Base-by-base conservation (phyloP, 1,284 basidiomycete genomes). In the Fomitiporia mediterranea region DNA sequence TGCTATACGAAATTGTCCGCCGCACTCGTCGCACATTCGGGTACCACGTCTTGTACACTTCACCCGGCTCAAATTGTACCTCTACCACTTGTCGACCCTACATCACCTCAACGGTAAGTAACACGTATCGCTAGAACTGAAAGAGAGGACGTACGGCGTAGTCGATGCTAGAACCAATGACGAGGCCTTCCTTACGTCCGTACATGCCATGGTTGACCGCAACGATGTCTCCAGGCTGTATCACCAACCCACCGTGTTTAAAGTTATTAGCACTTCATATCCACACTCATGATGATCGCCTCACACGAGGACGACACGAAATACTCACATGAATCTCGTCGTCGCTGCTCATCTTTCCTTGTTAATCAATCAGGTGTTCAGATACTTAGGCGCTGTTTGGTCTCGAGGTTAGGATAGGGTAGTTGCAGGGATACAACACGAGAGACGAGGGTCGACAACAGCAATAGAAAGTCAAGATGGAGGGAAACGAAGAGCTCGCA, bases 21-120 rank as follows among this genome's bases (percentile, higher is more conserved):
- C 58, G 54, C 8, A 59, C 44, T 27, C 58, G 54, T 32, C 54
- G 53, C 21, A 59, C 58, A 17, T 59, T 55, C 13, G 58, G 58
- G 62, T 84, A 84, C 80, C 84, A 86, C 51, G 84, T 81, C 58
- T 85, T 73, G 76, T 84, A 86, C 57, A 87, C 66, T 56, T 86
- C 81, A 30, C 75, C 74, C 21, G 77, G 72, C 61, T 89, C 86
- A 53, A 91, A 79, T 67, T 88, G 88, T 37, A 91, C 84, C 66
- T 90, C 86, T 59, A 91, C 71, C 61, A 90, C 78, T 72, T 88
- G 85, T 55, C 88, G 83, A 56, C 88, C 88, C 88, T 91, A 65
- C 3, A 56, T 23, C 40, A 17, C 9, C 28, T 23, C 35, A 40
- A 38, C n/a, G 52, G 61, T 39, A 57, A 58, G 19, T 42, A 38